Evolutionary conservation across 768 basidiomycete species (phyloP), one percentile per base, ranked within the genome.

Genomic region (Mrakia frigida): DNA sequence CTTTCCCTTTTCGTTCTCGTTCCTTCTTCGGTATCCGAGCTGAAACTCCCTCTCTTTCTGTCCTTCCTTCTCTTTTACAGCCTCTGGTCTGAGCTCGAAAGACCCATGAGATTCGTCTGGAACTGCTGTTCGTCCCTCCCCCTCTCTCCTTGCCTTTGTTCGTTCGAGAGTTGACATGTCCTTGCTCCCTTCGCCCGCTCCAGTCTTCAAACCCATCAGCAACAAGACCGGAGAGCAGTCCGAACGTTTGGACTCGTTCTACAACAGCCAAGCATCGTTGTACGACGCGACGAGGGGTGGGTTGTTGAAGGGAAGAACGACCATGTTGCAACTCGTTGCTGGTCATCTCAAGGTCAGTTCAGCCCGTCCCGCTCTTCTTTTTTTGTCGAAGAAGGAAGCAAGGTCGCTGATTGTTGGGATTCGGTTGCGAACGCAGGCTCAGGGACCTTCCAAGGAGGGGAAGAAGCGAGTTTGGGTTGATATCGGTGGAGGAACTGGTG

Each of bases 301-400:
- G 21, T 85, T 92, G 0, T 85, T 92, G 2, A 87, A 89, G n/a
- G 56, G 56, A 28, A 56, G 56, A 31, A 87, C 89, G 79, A 91
- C 90, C 23, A 90, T 92, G 89, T 85, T 91, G 18, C 86, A 85
- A 73, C 85, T 92, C n/a, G 87, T 87, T 5, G 89, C 89, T 0
- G 86, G 87, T 46, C 90, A 91, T 79, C 83, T 92, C 11, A 85
- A 85, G 43, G 56, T 56, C 2, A 50, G 46, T 14, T n/a, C 18
- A 18, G 43, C 43, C 9, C 43, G 43, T 18, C 18, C 43, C 43
- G 18, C 9, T 46, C 43, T 56, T 13, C 11, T n/a, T 2, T 28
- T n/a, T 18, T 28, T 18, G 28, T 56, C n/a, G 52, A 21, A 23
- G 52, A 53, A n/a, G 52, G 4, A 25, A 18, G 52, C 13, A 23